Percentiles rank a stretch among this genome's conserved stretches.
Conservation (phyloP, 257 asterid species). For the Verbascum thapsus region DNA sequence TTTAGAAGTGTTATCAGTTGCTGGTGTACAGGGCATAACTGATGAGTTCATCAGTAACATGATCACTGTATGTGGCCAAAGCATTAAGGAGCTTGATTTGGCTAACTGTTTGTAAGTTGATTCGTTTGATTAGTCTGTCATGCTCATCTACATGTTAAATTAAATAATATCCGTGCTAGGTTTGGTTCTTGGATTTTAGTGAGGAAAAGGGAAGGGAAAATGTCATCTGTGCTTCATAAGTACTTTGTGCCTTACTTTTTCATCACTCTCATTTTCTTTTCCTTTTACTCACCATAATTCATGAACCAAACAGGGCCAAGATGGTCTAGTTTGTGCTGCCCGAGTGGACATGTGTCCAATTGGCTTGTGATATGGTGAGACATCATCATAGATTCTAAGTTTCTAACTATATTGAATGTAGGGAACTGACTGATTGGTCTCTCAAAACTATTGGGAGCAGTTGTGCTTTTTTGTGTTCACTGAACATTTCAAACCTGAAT, state of each 20-base stretch:
- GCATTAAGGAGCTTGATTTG: slow-evolving; percentile 74
- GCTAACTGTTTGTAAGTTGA: slow-evolving; percentile 68
- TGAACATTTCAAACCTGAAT: slow-evolving; percentile 62
- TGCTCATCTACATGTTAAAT: slow-evolving; percentile 23
- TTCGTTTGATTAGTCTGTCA: slow-evolving; percentile 28
- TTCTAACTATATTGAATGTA: slow-evolving; percentile 41
- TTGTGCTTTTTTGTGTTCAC: slow-evolving; percentile 57
- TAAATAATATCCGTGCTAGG: no score
- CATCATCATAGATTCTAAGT: not conserved
- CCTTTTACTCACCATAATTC: no score
- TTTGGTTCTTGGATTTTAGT: no score
- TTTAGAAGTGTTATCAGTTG: slow-evolving; percentile 83
- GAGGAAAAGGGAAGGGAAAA: no score
- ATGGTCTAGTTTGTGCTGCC: not conserved
- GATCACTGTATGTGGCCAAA: slow-evolving; percentile 45
- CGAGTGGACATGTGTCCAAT: no score
- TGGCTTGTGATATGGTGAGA: no score
- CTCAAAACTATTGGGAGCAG: slow-evolving; percentile 56
- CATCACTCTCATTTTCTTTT: no score
- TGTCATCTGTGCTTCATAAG: no score
- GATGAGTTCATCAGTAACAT: slow-evolving; percentile 56
- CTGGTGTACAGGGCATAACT: slow-evolving; percentile 52
- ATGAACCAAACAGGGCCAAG: no score
- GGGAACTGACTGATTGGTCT: slow-evolving; percentile 65
- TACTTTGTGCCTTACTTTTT: no score